Evolutionary conservation across 805 yeast genomes (phyloP), one percentile per base, ranked within the genome.

Genomic region (Yarrowia sp.): DNA sequence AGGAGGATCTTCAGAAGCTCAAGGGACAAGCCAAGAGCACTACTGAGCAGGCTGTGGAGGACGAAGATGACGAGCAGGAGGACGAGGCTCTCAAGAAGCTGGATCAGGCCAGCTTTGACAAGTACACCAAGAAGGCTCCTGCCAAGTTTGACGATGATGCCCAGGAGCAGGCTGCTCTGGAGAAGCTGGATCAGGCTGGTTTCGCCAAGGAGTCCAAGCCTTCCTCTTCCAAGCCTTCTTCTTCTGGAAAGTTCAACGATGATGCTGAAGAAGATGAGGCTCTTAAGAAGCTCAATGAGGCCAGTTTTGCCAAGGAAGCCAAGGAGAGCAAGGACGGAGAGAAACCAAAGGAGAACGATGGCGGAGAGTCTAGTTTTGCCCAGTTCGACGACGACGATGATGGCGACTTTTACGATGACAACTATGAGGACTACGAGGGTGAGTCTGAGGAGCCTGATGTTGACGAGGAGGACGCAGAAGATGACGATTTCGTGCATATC

Each of bases 41-140:
- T 39, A 50, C 55, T 8, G 64, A 66, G 24, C 66, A 36, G 42
- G 55, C 52, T 17, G 38, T 47, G 14, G 68, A 49, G 34, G 68
- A 44, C n/a, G 66, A 60, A 10, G 70, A 56, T 15, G 69, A 50
- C 5, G 55, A 56, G 38, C 47, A 56, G 39, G 69, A 61, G 40
- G 70, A 55, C 12, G 71, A 70, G 43, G 68, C 52, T 15, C 40
- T 24, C 38, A 60, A 40, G 34, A 42, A 63, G 43, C 55, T 47
- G n/a, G 60, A 50, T 33, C 7, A 33, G 56, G 40, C 56, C 24
- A 50, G 56, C 12, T 50, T 50, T 50, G 34, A 24, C 30, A 50
- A 50, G 56, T 40, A 50, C 12, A 34, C 56, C 20, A 49, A 49
- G 53, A 38, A 63, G 39, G n/a, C 36, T 6, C 10, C 17, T 7